Conservation (phyloP, 139 green algal genomes). For the Chlamydomonas sp. region DNA sequence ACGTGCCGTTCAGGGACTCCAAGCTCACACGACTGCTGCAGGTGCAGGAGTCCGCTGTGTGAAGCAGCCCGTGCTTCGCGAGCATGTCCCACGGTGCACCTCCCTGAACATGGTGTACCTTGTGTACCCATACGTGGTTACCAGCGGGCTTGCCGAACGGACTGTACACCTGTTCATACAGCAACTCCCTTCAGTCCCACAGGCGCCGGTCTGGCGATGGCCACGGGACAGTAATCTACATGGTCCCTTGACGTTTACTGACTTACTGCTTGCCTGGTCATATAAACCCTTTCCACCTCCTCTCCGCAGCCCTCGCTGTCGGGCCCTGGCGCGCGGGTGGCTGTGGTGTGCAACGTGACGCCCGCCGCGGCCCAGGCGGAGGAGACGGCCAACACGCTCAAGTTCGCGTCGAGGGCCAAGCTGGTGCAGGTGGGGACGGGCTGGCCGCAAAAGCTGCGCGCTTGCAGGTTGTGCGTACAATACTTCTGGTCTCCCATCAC, state of each 20-base stretch:
- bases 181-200: too few relatives aligned
- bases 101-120: too few relatives aligned
- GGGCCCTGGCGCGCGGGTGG: conserved; percentile 76
- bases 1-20: conserved; percentile 91
- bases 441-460: too few relatives aligned
- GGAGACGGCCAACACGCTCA: conserved; percentile 98
- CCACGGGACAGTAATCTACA: too few relatives aligned
- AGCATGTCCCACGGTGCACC: too few relatives aligned
- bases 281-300: not conserved
- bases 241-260: too few relatives aligned
- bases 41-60: not conserved
- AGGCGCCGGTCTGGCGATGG: too few relatives aligned
- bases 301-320: conserved; percentile 62
- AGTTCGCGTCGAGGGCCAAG: conserved; percentile 95
- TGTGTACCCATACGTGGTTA: too few relatives aligned
- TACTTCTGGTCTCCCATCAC: not conserved
- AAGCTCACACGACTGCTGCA: conserved; percentile 88
- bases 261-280: too few relatives aligned
- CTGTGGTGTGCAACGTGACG: conserved; percentile 93
- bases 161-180: too few relatives aligned
- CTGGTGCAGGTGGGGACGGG: conserved; percentile 60
- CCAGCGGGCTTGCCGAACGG: too few relatives aligned
- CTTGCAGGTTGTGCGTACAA: not conserved
- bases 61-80: too few relatives aligned
- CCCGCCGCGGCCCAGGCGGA: conserved; percentile 78